These are phyloP conservation scores for Cladosporium austrohemisphaericum DNA, from an alignment of 2,329 filamentous ascomycete species.

Conservation along the genomic window DNA sequence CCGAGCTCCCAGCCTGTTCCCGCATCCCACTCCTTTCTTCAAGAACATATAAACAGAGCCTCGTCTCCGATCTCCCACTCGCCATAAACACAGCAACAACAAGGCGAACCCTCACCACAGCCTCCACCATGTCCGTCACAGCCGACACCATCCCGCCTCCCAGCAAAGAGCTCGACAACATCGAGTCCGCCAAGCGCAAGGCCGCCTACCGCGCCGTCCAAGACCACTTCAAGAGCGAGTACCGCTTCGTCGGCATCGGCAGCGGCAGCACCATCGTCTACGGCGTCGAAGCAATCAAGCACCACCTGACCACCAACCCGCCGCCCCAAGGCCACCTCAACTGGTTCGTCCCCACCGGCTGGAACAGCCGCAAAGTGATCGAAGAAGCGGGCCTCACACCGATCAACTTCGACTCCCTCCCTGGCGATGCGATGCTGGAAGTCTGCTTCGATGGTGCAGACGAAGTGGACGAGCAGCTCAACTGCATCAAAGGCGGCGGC, in stretches of 20 bases:
- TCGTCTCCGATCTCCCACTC: no score
- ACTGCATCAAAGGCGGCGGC: conserved; percentile 96
- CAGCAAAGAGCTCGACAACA: conserved; percentile 17
- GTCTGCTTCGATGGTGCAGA: conserved; percentile 96
- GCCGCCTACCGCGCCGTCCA: conserved; percentile 71
- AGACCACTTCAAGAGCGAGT: conserved; percentile 63
- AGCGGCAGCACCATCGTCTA: conserved; percentile 80
- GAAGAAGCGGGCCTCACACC: conserved; percentile 71
- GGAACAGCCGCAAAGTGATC: conserved; percentile 84
- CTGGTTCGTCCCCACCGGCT: conserved; percentile 88
- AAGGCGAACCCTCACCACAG: conserved; percentile 1
- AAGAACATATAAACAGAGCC: background rate
- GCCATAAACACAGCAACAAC: background rate
- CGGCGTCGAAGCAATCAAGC: conserved; percentile 74
- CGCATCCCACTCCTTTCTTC: conserved; percentile 10
- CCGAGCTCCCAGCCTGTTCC: background rate
- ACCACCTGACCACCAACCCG: conserved; percentile 46
- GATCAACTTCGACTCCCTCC: conserved; percentile 72
- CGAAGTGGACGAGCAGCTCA: conserved; percentile 90
- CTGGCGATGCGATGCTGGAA: conserved; percentile 64
- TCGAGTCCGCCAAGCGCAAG: conserved; percentile 71
- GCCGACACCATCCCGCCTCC: conserved; percentile 12
- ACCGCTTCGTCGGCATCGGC: conserved; percentile 71
- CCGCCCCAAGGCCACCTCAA: conserved; percentile 56
- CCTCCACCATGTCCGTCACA: background rate